phyloP scores from a whole-genome alignment of 1,284 basidiomycete species.

The Pseudozyma thailandica region DNA sequence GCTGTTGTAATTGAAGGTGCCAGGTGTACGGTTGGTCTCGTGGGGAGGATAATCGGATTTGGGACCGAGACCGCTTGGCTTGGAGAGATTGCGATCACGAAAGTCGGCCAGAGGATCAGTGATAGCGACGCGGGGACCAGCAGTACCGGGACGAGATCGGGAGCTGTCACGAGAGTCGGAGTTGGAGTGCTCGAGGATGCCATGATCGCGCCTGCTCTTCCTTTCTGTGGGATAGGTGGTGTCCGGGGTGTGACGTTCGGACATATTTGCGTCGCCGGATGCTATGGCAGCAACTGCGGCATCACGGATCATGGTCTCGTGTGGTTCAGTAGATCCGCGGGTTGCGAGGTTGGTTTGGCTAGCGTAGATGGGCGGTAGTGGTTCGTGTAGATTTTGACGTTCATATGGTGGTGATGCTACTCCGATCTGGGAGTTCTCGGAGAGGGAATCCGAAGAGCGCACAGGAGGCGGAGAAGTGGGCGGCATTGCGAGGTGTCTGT shows the following conservation, averaged over 20 bases:
- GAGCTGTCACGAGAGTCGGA: constrained; percentile 20
- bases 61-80: constrained; percentile 51
- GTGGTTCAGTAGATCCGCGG: constrained; percentile 1
- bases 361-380: constrained; percentile 45
- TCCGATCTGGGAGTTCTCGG: constrained; percentile 20
- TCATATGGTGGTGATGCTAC: constrained; percentile 53
- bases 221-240: background rate
- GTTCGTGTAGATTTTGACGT: constrained; percentile 19
- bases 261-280: constrained; percentile 24
- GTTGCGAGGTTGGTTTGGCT: constrained; percentile 38
- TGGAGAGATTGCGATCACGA: constrained; percentile 49
- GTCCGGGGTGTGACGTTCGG: background rate
- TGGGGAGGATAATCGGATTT: constrained; percentile 57
- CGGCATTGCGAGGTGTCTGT: constrained; percentile 1
- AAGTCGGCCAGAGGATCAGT: constrained; percentile 61
- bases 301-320: constrained; percentile 21
- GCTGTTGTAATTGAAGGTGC: constrained; percentile 29
- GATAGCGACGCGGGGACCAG: constrained; percentile 53
- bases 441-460: constrained; percentile 30
- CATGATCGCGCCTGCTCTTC: constrained; percentile 14
- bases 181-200: constrained; percentile 13
- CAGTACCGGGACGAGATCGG: constrained; percentile 24
- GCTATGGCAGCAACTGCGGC: constrained; percentile 33
- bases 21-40: constrained; percentile 37
- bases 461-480: constrained; percentile 6